Evolutionary conservation across 768 basidiomycete genomes (phyloP).

Genomic region (Pulveroboletus sp.): DNA sequence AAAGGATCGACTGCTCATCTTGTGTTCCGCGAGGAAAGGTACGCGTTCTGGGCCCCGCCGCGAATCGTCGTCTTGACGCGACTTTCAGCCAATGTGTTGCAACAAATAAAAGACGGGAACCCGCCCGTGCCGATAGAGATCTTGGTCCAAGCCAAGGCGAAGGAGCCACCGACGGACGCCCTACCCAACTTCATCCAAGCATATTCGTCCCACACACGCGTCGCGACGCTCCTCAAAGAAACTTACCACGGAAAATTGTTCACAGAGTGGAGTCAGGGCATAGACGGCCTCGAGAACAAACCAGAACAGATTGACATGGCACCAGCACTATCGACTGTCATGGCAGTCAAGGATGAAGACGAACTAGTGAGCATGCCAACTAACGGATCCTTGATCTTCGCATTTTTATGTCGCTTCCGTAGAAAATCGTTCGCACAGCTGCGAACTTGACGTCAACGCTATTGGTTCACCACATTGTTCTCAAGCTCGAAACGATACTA

Average conservation of each 20-base stretch:
- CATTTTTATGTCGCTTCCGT: slow-evolving; percentile 9
- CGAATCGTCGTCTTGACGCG: slow-evolving; percentile 10
- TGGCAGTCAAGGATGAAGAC: slow-evolving; percentile 88
- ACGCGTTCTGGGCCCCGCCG: slow-evolving; percentile 9
- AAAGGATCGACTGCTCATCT: slow-evolving; percentile 68
- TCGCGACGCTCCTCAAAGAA: slow-evolving; percentile 82
- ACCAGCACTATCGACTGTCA: slow-evolving; percentile 66
- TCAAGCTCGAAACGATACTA: slow-evolving; percentile 85
- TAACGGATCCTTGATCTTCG: neutral
- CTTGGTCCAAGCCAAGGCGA: slow-evolving; percentile 71
- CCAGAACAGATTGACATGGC: slow-evolving; percentile 80
- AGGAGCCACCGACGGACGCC: slow-evolving; percentile 72
- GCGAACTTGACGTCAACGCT: slow-evolving; percentile 80
- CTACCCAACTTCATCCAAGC: slow-evolving; percentile 61
- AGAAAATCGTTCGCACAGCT: slow-evolving; percentile 79
- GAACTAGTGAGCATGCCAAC: slow-evolving; percentile 64
- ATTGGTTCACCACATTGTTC: slow-evolving; percentile 78
- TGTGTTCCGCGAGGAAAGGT: slow-evolving; percentile 92
- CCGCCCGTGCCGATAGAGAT: slow-evolving; percentile 68
- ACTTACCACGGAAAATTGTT: slow-evolving; percentile 80
- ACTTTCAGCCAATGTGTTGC: slow-evolving; percentile 74
- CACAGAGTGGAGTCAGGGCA: slow-evolving; percentile 74
- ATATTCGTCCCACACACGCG: slow-evolving; percentile 58
- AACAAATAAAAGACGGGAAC: slow-evolving; percentile 63
- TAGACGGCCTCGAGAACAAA: slow-evolving; percentile 51